A percentile compares a stretch with the other conserved stretches of the same genome.
Evolutionary conservation across 441 rosid genomes (phyloP).

Genomic region (Arabidopsis lyrata): DNA sequence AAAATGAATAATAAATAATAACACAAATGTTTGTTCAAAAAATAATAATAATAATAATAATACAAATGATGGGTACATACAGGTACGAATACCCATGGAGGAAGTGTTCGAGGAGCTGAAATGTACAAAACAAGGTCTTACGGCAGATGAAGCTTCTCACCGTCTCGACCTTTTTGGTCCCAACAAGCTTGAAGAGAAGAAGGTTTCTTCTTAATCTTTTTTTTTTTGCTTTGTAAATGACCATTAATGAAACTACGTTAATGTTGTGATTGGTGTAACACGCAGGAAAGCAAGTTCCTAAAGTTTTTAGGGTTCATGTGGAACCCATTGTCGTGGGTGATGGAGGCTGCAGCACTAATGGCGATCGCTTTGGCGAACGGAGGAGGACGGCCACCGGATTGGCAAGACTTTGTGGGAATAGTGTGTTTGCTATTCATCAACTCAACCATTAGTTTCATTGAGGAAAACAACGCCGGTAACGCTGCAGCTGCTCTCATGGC

Average conservation of each 20-base stretch:
- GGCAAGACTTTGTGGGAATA: conserved; percentile 94
- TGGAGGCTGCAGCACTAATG: conserved; percentile 95
- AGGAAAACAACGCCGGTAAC: conserved; percentile 90
- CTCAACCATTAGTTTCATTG: conserved; percentile 93
- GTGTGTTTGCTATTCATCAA: conserved; percentile 70
- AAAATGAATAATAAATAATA: neutral
- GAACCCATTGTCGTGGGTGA: conserved; percentile 98
- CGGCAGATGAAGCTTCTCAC: conserved; percentile 69
- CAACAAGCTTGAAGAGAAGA: conserved; percentile 90
- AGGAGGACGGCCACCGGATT: conserved; percentile 81
- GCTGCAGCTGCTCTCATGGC: conserved; percentile 99
- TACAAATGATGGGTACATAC: neutral
- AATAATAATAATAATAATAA: neutral
- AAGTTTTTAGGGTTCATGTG: conserved; percentile 96
- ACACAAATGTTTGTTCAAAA: neutral
- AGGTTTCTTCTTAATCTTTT: conserved; percentile 46
- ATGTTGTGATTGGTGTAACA: neutral
- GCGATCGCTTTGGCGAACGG: conserved; percentile 88
- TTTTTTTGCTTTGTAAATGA: neutral
- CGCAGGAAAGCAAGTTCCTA: conserved; percentile 76
- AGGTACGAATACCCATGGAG: conserved; percentile 69
- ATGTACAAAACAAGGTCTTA: conserved; percentile 77
- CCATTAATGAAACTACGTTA: neutral
- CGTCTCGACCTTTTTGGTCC: conserved; percentile 85
- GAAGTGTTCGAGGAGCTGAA: conserved; percentile 90